Conservation (phyloP, 192 early-diverging fungal species). For the Glomus cerebriforme region DNA sequence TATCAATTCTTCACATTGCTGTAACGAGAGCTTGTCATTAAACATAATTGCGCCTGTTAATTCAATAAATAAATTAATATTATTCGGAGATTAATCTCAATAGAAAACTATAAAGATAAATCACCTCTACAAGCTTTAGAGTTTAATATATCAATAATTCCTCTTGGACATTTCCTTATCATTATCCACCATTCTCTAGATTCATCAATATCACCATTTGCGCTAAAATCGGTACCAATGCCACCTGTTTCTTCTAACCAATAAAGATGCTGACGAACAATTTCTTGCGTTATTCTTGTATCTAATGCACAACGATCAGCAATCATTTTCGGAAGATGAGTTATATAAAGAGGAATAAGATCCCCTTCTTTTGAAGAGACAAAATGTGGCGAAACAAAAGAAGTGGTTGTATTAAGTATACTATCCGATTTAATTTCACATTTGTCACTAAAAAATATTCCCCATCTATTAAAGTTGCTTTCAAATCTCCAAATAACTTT, state of each 20-base stretch:
- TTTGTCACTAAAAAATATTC: conserved; percentile 16
- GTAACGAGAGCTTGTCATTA: conserved; percentile 56
- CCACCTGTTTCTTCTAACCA: conserved; percentile 45
- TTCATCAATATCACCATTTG: not conserved
- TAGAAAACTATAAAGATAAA: not conserved
- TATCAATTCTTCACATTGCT: conserved; percentile 57
- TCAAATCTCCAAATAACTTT: conserved; percentile 31
- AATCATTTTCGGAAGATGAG: conserved; percentile 55
- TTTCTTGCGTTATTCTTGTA: conserved; percentile 45
- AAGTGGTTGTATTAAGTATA: not conserved
- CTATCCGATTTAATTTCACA: not conserved
- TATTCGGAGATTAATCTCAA: not conserved
- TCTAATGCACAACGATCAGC: conserved; percentile 64
- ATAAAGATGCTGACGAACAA: conserved; percentile 52
- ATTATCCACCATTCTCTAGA: conserved; percentile 30
- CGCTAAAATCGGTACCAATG: not conserved
- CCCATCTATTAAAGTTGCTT: conserved; percentile 17
- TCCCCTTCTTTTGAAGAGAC: conserved; percentile 25
- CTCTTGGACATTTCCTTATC: conserved; percentile 55
- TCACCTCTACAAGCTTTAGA: conserved; percentile 72
- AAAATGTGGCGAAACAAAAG: not conserved
- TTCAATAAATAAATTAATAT: not conserved
- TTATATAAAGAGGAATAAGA: conserved; percentile 35
- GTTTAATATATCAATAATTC: conserved; percentile 68
- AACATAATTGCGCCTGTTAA: conserved; percentile 71